Base-by-base conservation (phyloP, 129 eudicot species). In the Chrysanthemum lavandulifolium region DNA sequence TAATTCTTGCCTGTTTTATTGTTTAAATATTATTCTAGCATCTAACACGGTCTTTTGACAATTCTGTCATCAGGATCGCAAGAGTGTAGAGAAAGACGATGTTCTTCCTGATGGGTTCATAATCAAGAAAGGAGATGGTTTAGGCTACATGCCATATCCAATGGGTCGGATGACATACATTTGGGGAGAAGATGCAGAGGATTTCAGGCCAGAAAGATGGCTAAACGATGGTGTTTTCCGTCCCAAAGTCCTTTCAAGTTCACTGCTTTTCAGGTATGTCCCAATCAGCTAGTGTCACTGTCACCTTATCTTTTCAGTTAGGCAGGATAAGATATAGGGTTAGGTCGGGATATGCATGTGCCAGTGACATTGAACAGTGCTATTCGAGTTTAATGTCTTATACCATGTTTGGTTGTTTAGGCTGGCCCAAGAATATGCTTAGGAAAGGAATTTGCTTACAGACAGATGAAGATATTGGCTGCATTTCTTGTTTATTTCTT, bases 401-500 rank as follows among this genome's bases (percentile, higher is more conserved):
- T 56, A 49, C 61, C 14, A 10, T 65, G 12, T 57, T 71, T 64
- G 64, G 51, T 52, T 21, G 59, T 48, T 68, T 80, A 86, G 91
- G 87, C 47, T 10, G 89, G 92, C 12, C 92, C 89, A 16, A 72
- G 92, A 40, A 82, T 77, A 66, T 87, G 92, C 59, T 67, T 87
- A 16, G 95, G 95, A 23, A 85, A 85, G 80, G 91, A 88, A 49
- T 85, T 88, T 85, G 91, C 95, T n/a, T 88, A 85, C 49, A 78
- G 86, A 56, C 95, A 85, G 60, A 85, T 88, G 95, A 88, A 88
- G 78, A 78, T 85, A 27, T 15, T 83, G 61, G 82, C 88, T 21
- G 86, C 88, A 29, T 82, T 79, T 19, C 80, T 88, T 29, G 36
- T 85, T 33, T 61, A 57, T 55, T 74, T 60, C 73, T 88, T 78